A percentile compares a stretch with the other conserved stretches of the same genome.
Evolutionary conservation across 202 grass and related monocot species (phyloP).

Genomic region (Saccharum hybrid): DNA sequence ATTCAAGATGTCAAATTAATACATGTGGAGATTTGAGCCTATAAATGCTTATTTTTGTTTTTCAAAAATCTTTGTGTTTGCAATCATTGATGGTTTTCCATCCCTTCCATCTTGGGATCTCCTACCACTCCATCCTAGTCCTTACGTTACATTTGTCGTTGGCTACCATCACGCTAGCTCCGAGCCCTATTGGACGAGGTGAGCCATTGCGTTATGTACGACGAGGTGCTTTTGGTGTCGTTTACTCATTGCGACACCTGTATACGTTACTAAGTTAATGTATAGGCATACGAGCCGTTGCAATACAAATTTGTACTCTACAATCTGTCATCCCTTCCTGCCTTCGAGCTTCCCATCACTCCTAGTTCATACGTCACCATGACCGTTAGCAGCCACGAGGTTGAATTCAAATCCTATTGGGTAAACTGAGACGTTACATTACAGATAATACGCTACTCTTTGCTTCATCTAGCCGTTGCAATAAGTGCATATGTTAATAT

Average conservation of each 20-base stretch:
- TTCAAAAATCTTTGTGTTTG: too few relatives aligned
- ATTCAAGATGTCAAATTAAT: too few relatives aligned
- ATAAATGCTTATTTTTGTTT: too few relatives aligned
- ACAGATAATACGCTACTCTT: neutral
- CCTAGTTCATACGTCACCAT: too few relatives aligned
- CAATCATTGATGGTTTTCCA: too few relatives aligned
- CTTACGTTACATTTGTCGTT: too few relatives aligned
- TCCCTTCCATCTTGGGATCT: too few relatives aligned
- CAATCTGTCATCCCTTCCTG: neutral
- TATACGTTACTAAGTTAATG: neutral
- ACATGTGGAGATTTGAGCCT: neutral
- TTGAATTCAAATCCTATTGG: neutral
- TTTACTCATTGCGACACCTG: accelerated
- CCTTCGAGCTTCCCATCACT: too few relatives aligned
- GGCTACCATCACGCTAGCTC: neutral
- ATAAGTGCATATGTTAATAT: neutral
- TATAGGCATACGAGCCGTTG: neutral
- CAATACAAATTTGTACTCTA: neutral
- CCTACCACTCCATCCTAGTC: too few relatives aligned
- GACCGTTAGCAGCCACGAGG: too few relatives aligned
- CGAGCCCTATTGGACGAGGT: neutral
- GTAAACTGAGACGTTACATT: neutral
- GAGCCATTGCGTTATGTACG: neutral
- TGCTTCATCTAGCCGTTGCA: neutral
- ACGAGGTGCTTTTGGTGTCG: neutral